Evolutionary conservation across 495 filamentous ascomycete species (phyloP), one percentile per base, ranked within the genome.

Genomic region (Daldinia vernicosa): DNA sequence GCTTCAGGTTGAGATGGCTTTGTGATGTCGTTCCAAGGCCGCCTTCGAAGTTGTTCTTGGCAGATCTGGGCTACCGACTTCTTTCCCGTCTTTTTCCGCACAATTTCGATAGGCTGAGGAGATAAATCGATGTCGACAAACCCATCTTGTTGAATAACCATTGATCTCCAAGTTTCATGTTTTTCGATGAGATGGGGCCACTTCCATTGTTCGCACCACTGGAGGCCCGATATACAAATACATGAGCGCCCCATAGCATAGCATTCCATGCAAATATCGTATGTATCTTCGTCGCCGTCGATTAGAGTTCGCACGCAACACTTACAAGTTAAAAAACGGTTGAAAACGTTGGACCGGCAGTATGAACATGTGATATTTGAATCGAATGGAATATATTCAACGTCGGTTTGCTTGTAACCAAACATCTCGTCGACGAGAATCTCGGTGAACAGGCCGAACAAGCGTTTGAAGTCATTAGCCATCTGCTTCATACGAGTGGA

Each of bases 241-340:
- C 95, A 99, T 68, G 93, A 96, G 54, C 95, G 89, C 35, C 95
- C 95, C 88, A 97, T 95, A 15, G 88, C 90, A 70, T 94, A 98
- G 76, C 95, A 99, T 47, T 99, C 95, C 89, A 99, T 93, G 76
- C 95, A 99, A 12, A 99, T 86, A 74, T 99, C 95, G 75, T 98
- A 99, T 0, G 90, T 88, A 65, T 94, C 91, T 56, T 93, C 87
- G 4, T 87, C 88, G 17, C 86, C 91, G 56, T 82, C 82, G 32
- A 83, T 80, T n/a, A 84, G 77, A 43, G 85, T 76, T 15, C 84
- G 81, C 30, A 90, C 84, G 75, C 95, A 98, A 39, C 85, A 86
- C 37, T 91, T 89, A 78, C 95, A 99, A 4, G 94, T 96, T 33
- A 99, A 81, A 74, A 98, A 99, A 6, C 95, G 89, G 77, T 99